Percentiles rank a stretch among this genome's conserved stretches.
phyloP scores from a whole-genome alignment of 1,139 yeast species.

The Meyerozyma elateridarum region DNA sequence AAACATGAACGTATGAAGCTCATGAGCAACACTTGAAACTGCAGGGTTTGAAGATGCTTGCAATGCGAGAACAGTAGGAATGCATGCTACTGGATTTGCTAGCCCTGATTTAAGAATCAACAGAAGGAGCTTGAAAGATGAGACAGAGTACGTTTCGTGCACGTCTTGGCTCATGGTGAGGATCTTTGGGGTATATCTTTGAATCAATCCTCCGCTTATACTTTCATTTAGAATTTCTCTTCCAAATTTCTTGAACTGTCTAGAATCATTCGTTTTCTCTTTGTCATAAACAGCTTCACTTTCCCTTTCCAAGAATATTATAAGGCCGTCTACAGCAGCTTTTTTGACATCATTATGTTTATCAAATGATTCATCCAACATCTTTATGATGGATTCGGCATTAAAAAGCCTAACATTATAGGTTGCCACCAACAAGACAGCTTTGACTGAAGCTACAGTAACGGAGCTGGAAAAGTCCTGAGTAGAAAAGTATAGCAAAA shows the following conservation, averaged over 20 bases:
- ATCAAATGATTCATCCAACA: slow-evolving; percentile 50
- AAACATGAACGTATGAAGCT: slow-evolving; percentile 50
- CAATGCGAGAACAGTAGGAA: slow-evolving; percentile 66
- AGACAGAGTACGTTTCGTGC: slow-evolving; percentile 39
- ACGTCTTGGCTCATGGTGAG: slow-evolving; percentile 45
- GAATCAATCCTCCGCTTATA: slow-evolving; percentile 66
- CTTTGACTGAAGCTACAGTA: slow-evolving; percentile 50
- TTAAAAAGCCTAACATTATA: slow-evolving; percentile 60
- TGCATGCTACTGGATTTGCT: slow-evolving; percentile 67
- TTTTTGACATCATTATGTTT: slow-evolving; percentile 17
- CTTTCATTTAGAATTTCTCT: slow-evolving; percentile 49
- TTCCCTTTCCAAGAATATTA: slow-evolving; percentile 6
- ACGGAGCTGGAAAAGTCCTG: slow-evolving; percentile 19
- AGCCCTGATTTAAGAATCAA: slow-evolving; percentile 59
- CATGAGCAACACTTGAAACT: slow-evolving; percentile 46
- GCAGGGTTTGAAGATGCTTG: slow-evolving; percentile 47
- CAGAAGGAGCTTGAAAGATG: slow-evolving; percentile 52
- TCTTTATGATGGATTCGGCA: slow-evolving; percentile 45
- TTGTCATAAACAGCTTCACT: slow-evolving; percentile 55
- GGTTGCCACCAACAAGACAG: slow-evolving; percentile 53
- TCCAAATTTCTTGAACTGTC: too few relatives aligned
- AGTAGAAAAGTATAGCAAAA: slow-evolving; percentile 49
- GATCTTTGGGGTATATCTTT: slow-evolving; percentile 50
- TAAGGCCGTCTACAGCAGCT: background rate
- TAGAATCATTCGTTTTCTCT: slow-evolving; percentile 30